Conservation (phyloP, 148 eudicot species). For the Silene latifolia region DNA sequence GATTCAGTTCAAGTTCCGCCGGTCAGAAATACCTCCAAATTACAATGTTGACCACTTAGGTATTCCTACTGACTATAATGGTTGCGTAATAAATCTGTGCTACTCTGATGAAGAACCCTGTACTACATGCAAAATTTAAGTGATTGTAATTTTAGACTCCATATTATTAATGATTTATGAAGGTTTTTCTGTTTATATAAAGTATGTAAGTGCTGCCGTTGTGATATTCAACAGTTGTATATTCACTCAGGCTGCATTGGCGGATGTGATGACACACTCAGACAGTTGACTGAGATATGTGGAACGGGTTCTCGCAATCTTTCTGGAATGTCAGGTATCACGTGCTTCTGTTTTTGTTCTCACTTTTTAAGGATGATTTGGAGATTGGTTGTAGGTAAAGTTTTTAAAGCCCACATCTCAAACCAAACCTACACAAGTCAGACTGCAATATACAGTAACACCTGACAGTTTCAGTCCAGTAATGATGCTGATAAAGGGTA, state of each 20-base stretch:
- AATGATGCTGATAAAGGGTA: not conserved
- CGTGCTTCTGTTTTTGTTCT: not conserved
- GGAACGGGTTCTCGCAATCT: constrained; percentile 83
- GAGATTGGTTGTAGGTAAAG: not conserved
- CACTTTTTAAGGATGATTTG: not conserved
- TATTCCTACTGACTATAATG: constrained; percentile 24
- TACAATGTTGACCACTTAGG: constrained; percentile 80
- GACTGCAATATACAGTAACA: not conserved
- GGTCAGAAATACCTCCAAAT: constrained; percentile 74
- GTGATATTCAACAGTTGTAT: not conserved
- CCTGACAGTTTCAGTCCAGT: not conserved
- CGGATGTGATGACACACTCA: constrained; percentile 84
- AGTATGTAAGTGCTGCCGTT: not conserved
- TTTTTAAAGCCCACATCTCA: not conserved
- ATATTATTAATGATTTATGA: not conserved
- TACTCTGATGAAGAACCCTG: not conserved
- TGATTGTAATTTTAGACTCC: not conserved
- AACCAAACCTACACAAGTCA: not conserved
- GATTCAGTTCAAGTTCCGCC: constrained; percentile 90
- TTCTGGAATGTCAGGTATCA: constrained; percentile 51
- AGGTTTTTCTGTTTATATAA: not conserved
- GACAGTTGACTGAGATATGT: constrained; percentile 72
- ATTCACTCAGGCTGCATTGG: constrained; percentile 72
- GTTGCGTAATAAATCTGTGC: not conserved
- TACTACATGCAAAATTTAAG: not conserved